These are phyloP conservation scores for Kuraishia molischiana DNA, from an alignment of 805 yeast genomes.

Conservation along the genomic window DNA sequence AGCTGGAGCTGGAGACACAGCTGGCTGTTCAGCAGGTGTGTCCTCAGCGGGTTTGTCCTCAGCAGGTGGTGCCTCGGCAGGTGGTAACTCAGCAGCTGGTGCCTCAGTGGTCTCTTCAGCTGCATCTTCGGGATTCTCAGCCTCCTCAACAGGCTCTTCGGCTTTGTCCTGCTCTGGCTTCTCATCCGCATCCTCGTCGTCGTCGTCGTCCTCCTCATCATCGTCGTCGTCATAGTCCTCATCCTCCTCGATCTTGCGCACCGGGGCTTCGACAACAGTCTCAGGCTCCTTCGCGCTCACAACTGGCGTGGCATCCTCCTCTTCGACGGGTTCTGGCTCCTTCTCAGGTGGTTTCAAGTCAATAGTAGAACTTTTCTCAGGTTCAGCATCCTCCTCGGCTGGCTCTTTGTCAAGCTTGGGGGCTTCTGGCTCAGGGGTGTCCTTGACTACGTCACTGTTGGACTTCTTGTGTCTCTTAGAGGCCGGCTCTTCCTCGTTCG, in stretches of 20 bases:
- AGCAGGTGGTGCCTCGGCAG: too few species aligned
- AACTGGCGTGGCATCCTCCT: neutral
- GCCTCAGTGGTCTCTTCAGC: neutral
- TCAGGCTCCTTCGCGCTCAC: neutral
- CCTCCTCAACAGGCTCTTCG: conserved; percentile 1
- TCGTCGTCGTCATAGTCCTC: conserved; percentile 25
- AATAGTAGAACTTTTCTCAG: conserved; percentile 10
- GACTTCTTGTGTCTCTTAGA: conserved; percentile 1
- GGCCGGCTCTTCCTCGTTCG: conserved; percentile 1
- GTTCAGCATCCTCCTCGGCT: conserved; percentile 4
- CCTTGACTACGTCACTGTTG: neutral
- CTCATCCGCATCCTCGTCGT: conserved; percentile 19
- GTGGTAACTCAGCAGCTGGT: too few species aligned
- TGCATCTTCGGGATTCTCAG: neutral
- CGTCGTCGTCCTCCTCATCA: conserved; percentile 12
- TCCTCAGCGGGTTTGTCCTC: too few species aligned
- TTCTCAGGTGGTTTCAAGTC: conserved; percentile 21
- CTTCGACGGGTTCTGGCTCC: conserved; percentile 8
- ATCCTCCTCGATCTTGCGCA: conserved; percentile 25
- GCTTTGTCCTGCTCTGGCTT: conserved; percentile 2
- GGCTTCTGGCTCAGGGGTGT: neutral
- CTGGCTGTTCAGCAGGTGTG: too few species aligned
- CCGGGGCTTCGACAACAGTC: conserved; percentile 16
- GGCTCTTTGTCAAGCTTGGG: neutral
- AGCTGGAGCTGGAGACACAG: too few species aligned